Percentiles rank a stretch among this genome's conserved stretches.
Evolutionary conservation across 257 asterid species (phyloP).

Genomic region (Petunia secreta): DNA sequence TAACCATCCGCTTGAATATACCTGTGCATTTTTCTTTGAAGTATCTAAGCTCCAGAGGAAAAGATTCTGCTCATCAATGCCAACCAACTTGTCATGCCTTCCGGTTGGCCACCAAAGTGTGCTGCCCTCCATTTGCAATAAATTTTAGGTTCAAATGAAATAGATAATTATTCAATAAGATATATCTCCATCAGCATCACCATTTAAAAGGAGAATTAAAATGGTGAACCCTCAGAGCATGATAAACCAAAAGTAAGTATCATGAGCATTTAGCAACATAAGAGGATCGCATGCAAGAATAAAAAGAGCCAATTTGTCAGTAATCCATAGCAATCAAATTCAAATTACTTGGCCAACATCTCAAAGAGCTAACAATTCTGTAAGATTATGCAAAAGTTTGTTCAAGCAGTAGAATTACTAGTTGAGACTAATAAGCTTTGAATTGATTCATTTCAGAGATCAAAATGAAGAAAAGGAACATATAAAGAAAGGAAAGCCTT

Average conservation of each 20-base stretch:
- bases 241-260: constrained; percentile 20
- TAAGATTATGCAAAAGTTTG: neutral
- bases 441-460: constrained; percentile 1
- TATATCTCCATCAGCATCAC: neutral
- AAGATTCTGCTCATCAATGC: constrained; percentile 88
- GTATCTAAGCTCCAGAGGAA: constrained; percentile 84
- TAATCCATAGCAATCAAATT: neutral
- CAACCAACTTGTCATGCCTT: constrained; percentile 89
- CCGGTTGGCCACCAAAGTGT: constrained; percentile 98
- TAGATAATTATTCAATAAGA: neutral
- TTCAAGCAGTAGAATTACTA: neutral
- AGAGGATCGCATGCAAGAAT: neutral
- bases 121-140: constrained; percentile 50
- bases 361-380: neutral
- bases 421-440: neutral
- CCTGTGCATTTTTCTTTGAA: constrained; percentile 94
- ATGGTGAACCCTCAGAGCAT: neutral
- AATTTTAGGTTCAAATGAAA: constrained; percentile 31
- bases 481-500: too few relatives aligned
- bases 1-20: constrained; percentile 34
- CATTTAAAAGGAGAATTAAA: neutral
- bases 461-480: too few relatives aligned
- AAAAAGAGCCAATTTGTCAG: neutral
- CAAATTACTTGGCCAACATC: neutral
- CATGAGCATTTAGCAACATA: neutral